Conservation (phyloP, 2,329 filamentous ascomycete genomes). For the Arthrobotrys sinensis region DNA sequence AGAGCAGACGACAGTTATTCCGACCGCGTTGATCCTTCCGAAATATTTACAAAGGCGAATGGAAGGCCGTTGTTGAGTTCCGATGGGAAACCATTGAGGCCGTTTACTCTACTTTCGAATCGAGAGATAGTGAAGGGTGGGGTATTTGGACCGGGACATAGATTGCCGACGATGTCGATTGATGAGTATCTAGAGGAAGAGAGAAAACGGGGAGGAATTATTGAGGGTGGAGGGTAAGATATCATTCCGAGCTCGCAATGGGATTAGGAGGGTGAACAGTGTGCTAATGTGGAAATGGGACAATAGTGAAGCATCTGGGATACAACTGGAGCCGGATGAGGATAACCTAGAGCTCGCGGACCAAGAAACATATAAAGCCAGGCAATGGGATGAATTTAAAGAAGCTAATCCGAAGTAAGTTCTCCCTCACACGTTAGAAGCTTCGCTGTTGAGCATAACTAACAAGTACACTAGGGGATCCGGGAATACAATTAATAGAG, state of each 20-base stretch:
- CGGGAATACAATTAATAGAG: slow-evolving; percentile 87
- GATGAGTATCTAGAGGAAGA: slow-evolving; percentile 98
- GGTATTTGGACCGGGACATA: slow-evolving; percentile 92
- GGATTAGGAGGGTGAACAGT: background rate
- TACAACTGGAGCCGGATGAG: slow-evolving; percentile 83
- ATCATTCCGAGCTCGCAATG: slow-evolving; percentile 67
- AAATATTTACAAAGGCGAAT: slow-evolving; percentile 69
- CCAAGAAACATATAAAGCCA: slow-evolving; percentile 90
- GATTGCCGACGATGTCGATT: slow-evolving; percentile 95
- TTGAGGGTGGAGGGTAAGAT: slow-evolving; percentile 87
- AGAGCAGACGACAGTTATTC: slow-evolving; percentile 73
- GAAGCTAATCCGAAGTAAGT: slow-evolving; percentile 84
- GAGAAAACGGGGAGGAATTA: slow-evolving; percentile 84
- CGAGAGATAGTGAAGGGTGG: slow-evolving; percentile 82
- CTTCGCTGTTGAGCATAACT: background rate
- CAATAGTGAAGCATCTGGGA: slow-evolving; percentile 67
- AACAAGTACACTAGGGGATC: slow-evolving; percentile 71
- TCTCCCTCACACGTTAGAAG: slow-evolving; percentile 20
- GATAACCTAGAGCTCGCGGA: slow-evolving; percentile 91
- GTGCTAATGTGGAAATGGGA: slow-evolving; percentile 8
- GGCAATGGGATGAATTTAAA: slow-evolving; percentile 94
- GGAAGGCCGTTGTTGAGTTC: slow-evolving; percentile 81
- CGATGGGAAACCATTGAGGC: slow-evolving; percentile 87
- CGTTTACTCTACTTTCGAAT: slow-evolving; percentile 86
- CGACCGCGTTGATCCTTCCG: slow-evolving; percentile 80